Base-by-base conservation (phyloP, 495 filamentous ascomycete genomes). In the Pseudomonodictys pantanalensis region DNA sequence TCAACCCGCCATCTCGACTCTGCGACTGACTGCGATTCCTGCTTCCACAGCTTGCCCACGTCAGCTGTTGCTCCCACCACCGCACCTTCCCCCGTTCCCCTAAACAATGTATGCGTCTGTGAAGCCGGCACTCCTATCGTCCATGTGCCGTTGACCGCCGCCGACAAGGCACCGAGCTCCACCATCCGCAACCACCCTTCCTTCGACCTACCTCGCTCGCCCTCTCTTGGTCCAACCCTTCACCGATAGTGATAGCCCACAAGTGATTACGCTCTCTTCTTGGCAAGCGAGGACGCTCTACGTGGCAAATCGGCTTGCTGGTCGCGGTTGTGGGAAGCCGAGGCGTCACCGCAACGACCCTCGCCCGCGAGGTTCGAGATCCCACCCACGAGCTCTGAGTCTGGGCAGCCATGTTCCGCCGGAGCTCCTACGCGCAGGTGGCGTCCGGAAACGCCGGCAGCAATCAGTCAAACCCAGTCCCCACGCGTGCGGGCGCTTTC, bases 341-440 rank as follows among this genome's bases (percentile, higher is more conserved):
- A 41, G 38, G 38, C 12, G 38, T 15, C 20, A 3, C 38, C 20
- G 15, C 15, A 41, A n/a, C 12, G 7, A 25, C 45, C 46, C 25
- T 24, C 38, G 3, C 15, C 3, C 12, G n/a, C 12, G 38, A 41
- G 12, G 38, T 23, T 51, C 30, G 18, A 22, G n/a, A n/a, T n/a
- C n/a, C 32, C 24, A 49, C 46, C 23, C 55, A 12, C 32, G 15
- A 38, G 11, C 29, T 41, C 20, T 20, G 9, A 17, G 25, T 35
- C 12, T 22, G 29, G 8, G 17, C 42, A 25, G 53, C 55, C 47
- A 68, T 68, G 65, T 68, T 60, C 48, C 67, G 77, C 58, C 63
- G 76, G 33, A 69, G 71, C 17, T 95, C 91, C 29, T 95, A 95
- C 78, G 89, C 91, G 45, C 90, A 90, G 50, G 87, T 91, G 47